A percentile compares a stretch with the other conserved stretches of the same genome.
phyloP scores from a whole-genome alignment of 2,329 filamentous ascomycete genomes.

The Pestalotiopsis sp. region DNA sequence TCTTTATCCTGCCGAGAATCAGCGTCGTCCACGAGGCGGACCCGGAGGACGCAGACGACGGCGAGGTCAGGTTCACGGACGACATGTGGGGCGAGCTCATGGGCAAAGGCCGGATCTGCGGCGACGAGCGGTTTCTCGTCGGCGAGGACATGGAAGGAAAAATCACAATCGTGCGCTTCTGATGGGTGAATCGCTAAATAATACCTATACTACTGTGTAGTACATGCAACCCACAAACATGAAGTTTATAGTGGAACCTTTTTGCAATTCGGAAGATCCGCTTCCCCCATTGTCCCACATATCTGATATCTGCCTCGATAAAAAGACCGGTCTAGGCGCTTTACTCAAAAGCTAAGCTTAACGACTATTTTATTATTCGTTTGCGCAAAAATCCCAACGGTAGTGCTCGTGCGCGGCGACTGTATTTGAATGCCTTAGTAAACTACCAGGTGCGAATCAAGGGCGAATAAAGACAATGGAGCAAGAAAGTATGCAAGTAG shows the following conservation, averaged over 20 bases:
- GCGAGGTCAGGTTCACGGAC: slow-evolving; percentile 44
- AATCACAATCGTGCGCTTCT: slow-evolving; percentile 45
- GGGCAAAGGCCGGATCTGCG: slow-evolving; percentile 55
- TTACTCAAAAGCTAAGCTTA: neutral
- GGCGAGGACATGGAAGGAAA: slow-evolving; percentile 56
- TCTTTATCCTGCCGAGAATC: slow-evolving; percentile 43
- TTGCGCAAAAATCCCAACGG: neutral
- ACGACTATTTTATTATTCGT: neutral
- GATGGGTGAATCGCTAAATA: neutral
- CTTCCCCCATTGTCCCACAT: neutral
- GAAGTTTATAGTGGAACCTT: neutral
- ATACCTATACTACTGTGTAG: neutral
- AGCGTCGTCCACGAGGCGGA: slow-evolving; percentile 28
- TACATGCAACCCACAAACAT: neutral
- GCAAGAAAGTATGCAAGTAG: neutral
- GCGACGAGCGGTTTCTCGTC: slow-evolving; percentile 64
- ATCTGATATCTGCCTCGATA: neutral
- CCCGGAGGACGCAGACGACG: slow-evolving; percentile 17
- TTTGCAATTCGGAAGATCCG: neutral
- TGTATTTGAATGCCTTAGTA: too few relatives aligned
- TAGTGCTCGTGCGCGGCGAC: too few relatives aligned
- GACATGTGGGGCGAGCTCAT: slow-evolving; percentile 51
- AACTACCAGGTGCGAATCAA: too few relatives aligned
- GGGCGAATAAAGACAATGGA: too few relatives aligned
- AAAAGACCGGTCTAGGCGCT: neutral